A percentile compares a stretch with the other conserved stretches of the same genome.
These are phyloP conservation scores for Scedosporium boydii DNA, from an alignment of 2,329 filamentous ascomycete species.

Conservation along the genomic window DNA sequence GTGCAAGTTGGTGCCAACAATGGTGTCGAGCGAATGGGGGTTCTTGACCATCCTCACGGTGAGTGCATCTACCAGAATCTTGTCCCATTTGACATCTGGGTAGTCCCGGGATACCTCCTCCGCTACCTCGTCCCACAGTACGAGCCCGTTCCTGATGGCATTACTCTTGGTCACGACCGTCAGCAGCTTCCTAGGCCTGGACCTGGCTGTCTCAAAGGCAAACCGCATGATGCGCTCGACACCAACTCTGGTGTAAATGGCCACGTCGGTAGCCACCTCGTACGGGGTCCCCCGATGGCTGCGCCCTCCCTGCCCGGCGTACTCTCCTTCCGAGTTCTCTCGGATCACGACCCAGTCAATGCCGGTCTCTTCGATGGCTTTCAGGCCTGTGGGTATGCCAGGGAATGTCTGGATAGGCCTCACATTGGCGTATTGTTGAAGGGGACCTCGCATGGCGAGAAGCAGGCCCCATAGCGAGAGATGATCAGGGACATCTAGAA, in stretches of 20 bases:
- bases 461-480: conserved; percentile 57
- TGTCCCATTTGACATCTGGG: conserved; percentile 49
- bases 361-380: conserved; percentile 19
- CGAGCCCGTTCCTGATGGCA: conserved; percentile 57
- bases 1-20: conserved; percentile 52
- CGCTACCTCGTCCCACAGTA: conserved; percentile 57
- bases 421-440: conserved; percentile 60
- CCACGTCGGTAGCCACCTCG: conserved; percentile 52
- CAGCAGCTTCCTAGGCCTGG: conserved; percentile 45
- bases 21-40: conserved; percentile 48
- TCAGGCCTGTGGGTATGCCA: no score
- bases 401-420: conserved; percentile 50
- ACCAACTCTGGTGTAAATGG: conserved; percentile 51
- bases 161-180: conserved; percentile 59
- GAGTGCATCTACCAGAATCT: conserved; percentile 53
- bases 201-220: conserved; percentile 45
- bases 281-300: conserved; percentile 46
- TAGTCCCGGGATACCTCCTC: conserved; percentile 45
- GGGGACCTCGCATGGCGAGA: conserved; percentile 51
- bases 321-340: conserved; percentile 58
- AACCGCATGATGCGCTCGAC: conserved; percentile 54
- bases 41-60: conserved; percentile 46
- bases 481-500: conserved; percentile 55
- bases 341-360: conserved; percentile 58
- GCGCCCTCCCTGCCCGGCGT: conserved; percentile 52